Conservation (phyloP, 2,329 filamentous ascomycete species). For the Alternaria sp. region DNA sequence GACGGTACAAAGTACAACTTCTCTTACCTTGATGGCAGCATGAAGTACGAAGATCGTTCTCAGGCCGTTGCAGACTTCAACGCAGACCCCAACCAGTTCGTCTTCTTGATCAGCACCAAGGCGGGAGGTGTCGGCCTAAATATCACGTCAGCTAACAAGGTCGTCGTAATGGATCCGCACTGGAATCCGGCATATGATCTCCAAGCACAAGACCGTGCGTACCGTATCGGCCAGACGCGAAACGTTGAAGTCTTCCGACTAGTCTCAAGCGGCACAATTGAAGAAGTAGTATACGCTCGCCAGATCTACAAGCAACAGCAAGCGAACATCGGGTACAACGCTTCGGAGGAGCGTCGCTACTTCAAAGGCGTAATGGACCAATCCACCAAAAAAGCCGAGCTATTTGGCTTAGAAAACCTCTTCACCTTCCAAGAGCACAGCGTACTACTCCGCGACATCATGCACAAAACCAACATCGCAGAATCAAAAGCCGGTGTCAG, state of each 20-base stretch:
- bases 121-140: conserved; percentile 94
- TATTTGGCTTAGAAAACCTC: conserved; percentile 89
- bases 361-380: conserved; percentile 94
- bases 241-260: conserved; percentile 96
- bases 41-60: conserved; percentile 84
- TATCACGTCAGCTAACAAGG: conserved; percentile 97
- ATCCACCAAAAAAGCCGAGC: conserved; percentile 83
- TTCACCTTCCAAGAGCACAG: conserved; percentile 83
- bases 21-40: conserved; percentile 86
- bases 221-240: conserved; percentile 89
- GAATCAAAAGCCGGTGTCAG: conserved; percentile 87
- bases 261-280: conserved; percentile 88
- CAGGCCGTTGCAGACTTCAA: conserved; percentile 91
- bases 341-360: conserved; percentile 89
- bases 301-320: conserved; percentile 99
- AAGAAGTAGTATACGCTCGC: conserved; percentile 95
- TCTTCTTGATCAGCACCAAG: conserved; percentile 93
- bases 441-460: conserved; percentile 88
- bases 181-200: conserved; percentile 97
- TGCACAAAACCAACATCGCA: conserved; percentile 97
- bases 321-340: conserved; percentile 95
- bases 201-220: conserved; percentile 94
- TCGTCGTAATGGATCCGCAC: conserved; percentile 95
- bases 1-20: conserved; percentile 82
- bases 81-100: conserved; percentile 83